These are phyloP conservation scores for Coccomyxa sp. DNA, from an alignment of 139 green algal species.

Conservation along the genomic window DNA sequence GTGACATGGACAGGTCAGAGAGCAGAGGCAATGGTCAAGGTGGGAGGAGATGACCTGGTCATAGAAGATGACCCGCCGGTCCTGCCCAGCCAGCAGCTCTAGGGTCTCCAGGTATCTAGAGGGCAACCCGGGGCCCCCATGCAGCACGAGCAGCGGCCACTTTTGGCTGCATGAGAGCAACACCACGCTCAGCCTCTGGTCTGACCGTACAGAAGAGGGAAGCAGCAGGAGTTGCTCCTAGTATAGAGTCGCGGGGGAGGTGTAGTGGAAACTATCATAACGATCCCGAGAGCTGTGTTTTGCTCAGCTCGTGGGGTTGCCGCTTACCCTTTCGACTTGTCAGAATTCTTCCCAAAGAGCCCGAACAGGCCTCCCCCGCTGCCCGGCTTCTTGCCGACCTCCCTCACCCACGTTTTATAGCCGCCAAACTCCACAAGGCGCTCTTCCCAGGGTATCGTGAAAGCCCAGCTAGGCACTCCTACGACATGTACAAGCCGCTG, in stretches of 20 bases:
- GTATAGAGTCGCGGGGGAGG: no score
- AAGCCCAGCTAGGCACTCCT: not conserved
- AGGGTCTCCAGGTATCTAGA: not conserved
- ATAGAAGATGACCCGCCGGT: not conserved
- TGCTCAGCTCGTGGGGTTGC: not conserved
- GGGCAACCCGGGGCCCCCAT: not conserved
- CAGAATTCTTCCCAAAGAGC: not conserved
- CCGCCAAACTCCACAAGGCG: not conserved
- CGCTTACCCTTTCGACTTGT: not conserved
- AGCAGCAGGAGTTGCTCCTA: no score
- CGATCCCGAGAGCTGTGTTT: not conserved
- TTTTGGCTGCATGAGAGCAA: not conserved
- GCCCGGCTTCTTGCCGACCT: not conserved
- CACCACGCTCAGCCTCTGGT: not conserved
- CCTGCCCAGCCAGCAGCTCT: not conserved
- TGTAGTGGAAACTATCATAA: no score
- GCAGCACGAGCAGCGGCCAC: not conserved
- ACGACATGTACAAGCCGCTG: no score
- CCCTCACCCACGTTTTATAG: not conserved
- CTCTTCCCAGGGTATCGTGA: not conserved
- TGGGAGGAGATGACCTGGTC: no score
- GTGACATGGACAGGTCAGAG: no score
- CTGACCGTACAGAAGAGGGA: not conserved
- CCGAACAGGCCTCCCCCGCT: not conserved
- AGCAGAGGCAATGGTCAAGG: no score